Percentiles rank a stretch among this genome's conserved stretches.
phyloP scores from a whole-genome alignment of 192 early-diverging fungal genomes.

The Coemansia sp. region DNA sequence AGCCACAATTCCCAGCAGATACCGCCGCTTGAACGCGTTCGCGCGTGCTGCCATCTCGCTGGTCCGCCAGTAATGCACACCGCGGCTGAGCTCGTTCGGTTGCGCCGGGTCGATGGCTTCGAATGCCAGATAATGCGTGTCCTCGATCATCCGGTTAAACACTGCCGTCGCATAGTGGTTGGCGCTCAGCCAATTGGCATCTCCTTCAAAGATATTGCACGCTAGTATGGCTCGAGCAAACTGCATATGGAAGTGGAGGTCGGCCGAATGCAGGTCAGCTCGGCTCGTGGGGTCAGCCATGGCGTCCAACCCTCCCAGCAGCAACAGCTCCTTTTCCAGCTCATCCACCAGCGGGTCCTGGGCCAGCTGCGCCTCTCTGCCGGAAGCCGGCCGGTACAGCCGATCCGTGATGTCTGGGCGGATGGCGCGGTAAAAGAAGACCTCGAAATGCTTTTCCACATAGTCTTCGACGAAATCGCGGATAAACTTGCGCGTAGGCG shows the following conservation, averaged over 20 bases:
- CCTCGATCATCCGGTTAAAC: constrained; percentile 38
- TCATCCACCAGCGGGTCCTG: constrained; percentile 7
- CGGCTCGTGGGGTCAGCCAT: background rate
- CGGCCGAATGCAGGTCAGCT: constrained; percentile 12
- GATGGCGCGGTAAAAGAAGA: constrained; percentile 29
- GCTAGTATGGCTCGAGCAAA: constrained; percentile 19
- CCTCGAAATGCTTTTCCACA: constrained; percentile 30
- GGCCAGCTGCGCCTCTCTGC: constrained; percentile 4
- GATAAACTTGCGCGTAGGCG: constrained; percentile 23
- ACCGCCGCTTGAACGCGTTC: constrained; percentile 18
- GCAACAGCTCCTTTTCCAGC: constrained; percentile 27
- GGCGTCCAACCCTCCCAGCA: constrained; percentile 5
- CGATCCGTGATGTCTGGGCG: constrained; percentile 2
- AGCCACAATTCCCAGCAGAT: constrained; percentile 27
- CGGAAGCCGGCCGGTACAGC: background rate
- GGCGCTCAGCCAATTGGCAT: constrained; percentile 32
- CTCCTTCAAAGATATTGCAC: constrained; percentile 24
- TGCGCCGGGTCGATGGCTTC: constrained; percentile 13
- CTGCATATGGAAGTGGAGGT: constrained; percentile 33
- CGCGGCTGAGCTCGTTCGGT: background rate
- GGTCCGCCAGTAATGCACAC: constrained; percentile 4
- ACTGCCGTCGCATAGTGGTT: constrained; percentile 35
- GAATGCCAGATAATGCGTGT: constrained; percentile 27
- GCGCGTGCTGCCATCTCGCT: constrained; percentile 10
- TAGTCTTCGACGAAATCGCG: constrained; percentile 42